These are phyloP conservation scores for Ogataea siamensis DNA, from an alignment of 805 yeast genomes.

Conservation along the genomic window DNA sequence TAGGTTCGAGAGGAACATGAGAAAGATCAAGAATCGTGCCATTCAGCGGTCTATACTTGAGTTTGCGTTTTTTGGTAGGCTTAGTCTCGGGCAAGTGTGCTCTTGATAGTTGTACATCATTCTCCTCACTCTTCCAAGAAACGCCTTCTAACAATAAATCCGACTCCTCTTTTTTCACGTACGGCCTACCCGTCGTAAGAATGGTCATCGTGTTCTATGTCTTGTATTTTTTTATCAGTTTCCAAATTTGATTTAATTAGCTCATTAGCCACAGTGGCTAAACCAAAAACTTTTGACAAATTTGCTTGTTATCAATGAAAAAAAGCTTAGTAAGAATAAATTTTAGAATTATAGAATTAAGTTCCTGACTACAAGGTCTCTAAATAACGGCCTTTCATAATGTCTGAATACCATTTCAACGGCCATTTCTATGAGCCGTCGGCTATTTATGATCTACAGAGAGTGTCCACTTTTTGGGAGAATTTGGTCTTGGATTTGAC, in stretches of 20 bases:
- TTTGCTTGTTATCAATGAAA: slow-evolving; percentile 1
- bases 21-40: slow-evolving; percentile 44
- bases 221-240: slow-evolving; percentile 8
- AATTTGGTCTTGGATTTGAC: neutral
- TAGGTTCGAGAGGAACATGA: slow-evolving; percentile 23
- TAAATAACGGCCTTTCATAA: neutral
- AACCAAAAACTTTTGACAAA: no score
- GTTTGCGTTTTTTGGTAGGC: slow-evolving; percentile 42
- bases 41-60: slow-evolving; percentile 44
- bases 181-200: neutral
- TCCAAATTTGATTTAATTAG: slow-evolving; percentile 12
- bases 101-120: neutral
- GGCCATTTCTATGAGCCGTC: slow-evolving; percentile 6
- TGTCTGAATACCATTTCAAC: slow-evolving; percentile 9
- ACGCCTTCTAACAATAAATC: neutral
- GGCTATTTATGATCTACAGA: neutral
- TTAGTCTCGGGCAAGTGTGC: neutral
- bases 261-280: slow-evolving; percentile 3
- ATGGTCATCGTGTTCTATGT: slow-evolving; percentile 7
- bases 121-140: neutral
- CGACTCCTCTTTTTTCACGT: slow-evolving; percentile 7
- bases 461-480: neutral
- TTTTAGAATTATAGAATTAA: neutral
- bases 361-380: neutral
- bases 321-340: slow-evolving; percentile 4